phyloP scores from a whole-genome alignment of 129 eudicot species.

The Chrysanthemum seticuspe region DNA sequence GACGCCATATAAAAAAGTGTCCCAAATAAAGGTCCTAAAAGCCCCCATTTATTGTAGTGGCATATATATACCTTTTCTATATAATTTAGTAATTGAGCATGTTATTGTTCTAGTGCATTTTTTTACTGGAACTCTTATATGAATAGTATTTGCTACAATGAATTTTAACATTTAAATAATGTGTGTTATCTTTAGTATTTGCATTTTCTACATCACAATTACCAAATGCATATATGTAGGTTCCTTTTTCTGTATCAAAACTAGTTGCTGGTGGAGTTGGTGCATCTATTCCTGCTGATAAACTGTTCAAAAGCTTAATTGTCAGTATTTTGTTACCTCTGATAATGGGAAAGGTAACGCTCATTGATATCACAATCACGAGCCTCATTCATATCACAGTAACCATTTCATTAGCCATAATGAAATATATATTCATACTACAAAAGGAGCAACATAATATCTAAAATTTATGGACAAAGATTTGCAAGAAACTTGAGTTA shows the following conservation, averaged over 20 bases:
- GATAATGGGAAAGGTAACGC: conserved; percentile 72
- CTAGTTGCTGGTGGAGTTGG: conserved; percentile 80
- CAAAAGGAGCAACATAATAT: too few relatives aligned
- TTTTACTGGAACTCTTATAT: too few relatives aligned
- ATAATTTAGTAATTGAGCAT: too few relatives aligned
- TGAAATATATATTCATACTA: background rate
- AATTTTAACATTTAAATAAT: background rate
- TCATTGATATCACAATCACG: background rate
- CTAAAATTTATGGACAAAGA: too few relatives aligned
- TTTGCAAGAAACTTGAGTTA: background rate
- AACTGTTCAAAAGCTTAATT: conserved; percentile 70
- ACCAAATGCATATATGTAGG: conserved; percentile 36
- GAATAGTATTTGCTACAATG: too few relatives aligned
- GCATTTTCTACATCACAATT: background rate
- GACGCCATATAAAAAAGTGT: too few relatives aligned
- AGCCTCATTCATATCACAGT: background rate
- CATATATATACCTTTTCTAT: too few relatives aligned
- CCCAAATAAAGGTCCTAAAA: too few relatives aligned
- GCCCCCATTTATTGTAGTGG: too few relatives aligned
- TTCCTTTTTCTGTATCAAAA: conserved; percentile 78
- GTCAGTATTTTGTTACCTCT: conserved; percentile 71
- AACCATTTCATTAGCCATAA: background rate
- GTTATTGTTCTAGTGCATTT: too few relatives aligned
- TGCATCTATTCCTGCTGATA: conserved; percentile 71
- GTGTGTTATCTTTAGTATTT: background rate